Evolutionary conservation across 192 early-diverging fungal genomes (phyloP).

Genomic region (Coemansia sp.): DNA sequence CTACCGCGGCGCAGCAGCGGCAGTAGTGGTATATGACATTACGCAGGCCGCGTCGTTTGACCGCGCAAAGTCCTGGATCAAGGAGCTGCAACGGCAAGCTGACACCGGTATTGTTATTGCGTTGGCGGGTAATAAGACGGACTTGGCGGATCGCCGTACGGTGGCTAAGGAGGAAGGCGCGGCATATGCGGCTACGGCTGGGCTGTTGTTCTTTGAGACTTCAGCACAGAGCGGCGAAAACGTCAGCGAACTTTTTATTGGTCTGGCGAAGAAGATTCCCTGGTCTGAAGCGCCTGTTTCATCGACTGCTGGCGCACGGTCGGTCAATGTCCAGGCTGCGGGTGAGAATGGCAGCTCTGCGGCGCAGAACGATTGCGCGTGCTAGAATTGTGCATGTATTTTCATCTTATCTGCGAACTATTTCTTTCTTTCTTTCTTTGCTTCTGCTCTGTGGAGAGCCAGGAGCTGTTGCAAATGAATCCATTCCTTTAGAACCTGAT

Average conservation of each 20-base stretch:
- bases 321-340: conserved; percentile 38
- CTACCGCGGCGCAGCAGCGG: conserved; percentile 96
- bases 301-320: conserved; percentile 4
- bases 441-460: not conserved
- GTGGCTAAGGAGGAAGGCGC: conserved; percentile 74
- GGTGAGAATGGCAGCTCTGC: conserved; percentile 13
- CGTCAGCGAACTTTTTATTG: conserved; percentile 83
- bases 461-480: not conserved
- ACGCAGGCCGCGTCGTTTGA: conserved; percentile 83
- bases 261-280: conserved; percentile 81
- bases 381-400: conserved; percentile 22
- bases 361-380: conserved; percentile 41
- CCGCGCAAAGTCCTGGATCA: conserved; percentile 95
- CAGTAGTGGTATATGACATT: conserved; percentile 96
- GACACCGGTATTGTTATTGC: conserved; percentile 91
- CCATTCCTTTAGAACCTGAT: not conserved
- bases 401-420: not conserved
- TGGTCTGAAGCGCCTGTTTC: conserved; percentile 25
- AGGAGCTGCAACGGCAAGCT: conserved; percentile 91
- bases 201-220: conserved; percentile 88
- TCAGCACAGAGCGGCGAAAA: conserved; percentile 82
- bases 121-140: conserved; percentile 96
- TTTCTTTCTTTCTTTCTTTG: not conserved
- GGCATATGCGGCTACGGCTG: conserved; percentile 75
- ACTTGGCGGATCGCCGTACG: conserved; percentile 71